Percentiles rank a stretch among this genome's conserved stretches.
Evolutionary conservation across 768 basidiomycete genomes (phyloP).

Genomic region (Gyrodon lividus): DNA sequence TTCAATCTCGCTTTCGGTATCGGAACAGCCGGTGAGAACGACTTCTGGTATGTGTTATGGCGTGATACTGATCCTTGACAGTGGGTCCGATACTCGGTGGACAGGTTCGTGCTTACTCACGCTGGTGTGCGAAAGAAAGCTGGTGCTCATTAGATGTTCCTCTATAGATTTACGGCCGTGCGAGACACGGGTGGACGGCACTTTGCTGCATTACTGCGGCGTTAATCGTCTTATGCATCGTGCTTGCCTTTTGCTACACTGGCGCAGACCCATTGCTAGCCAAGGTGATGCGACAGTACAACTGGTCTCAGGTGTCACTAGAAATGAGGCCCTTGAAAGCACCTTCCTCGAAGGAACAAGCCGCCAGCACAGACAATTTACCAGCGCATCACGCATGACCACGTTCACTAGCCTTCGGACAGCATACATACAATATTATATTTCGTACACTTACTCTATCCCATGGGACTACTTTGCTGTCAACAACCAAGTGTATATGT

Average conservation of each 20-base stretch:
- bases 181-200: constrained; percentile 57
- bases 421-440: neutral
- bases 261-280: constrained; percentile 45
- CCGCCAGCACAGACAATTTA: neutral
- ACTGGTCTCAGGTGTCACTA: constrained; percentile 8
- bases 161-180: constrained; percentile 57
- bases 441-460: constrained; percentile 1
- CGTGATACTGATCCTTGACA: constrained; percentile 24
- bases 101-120: constrained; percentile 42
- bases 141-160: constrained; percentile 4
- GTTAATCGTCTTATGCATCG: constrained; percentile 38
- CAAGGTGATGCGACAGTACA: constrained; percentile 24
- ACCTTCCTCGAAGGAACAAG: neutral
- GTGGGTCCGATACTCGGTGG: constrained; percentile 73
- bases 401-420: neutral
- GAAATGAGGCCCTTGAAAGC: constrained; percentile 13
- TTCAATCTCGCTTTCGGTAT: constrained; percentile 72
- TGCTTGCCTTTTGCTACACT: constrained; percentile 45
- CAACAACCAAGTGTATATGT: constrained; percentile 11
- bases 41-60: neutral
- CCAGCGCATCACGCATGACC: constrained; percentile 5
- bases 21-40: constrained; percentile 54
- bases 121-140: neutral
- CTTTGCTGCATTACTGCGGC: constrained; percentile 50
- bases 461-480: constrained; percentile 9